A percentile compares a stretch with the other conserved stretches of the same genome.
phyloP scores from a whole-genome alignment of 2,329 filamentous ascomycete species.

The Sclerotinia sclerotiorum region DNA sequence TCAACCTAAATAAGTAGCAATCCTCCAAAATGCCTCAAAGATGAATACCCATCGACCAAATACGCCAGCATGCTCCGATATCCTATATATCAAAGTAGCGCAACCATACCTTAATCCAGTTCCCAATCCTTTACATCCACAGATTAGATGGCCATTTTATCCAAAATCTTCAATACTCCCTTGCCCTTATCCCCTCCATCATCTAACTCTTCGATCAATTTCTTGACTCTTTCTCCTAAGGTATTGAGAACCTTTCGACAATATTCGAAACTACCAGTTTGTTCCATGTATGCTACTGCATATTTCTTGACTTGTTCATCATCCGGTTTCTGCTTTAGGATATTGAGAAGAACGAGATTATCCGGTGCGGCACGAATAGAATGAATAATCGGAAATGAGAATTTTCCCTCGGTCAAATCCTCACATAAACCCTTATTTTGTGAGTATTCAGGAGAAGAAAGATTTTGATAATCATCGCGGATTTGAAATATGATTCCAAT shows the following conservation, averaged over 20 bases:
- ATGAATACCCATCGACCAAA: neutral
- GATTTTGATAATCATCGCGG: constrained; percentile 90
- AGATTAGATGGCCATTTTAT: constrained; percentile 55
- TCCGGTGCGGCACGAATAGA: constrained; percentile 75
- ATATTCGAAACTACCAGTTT: constrained; percentile 86
- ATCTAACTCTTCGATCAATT: constrained; percentile 64
- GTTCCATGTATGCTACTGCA: constrained; percentile 87
- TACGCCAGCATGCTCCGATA: neutral
- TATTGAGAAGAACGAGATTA: constrained; percentile 83
- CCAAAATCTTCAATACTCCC: constrained; percentile 65
- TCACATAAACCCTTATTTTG: constrained; percentile 92
- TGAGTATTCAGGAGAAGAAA: constrained; percentile 71
- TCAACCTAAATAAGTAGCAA: neutral
- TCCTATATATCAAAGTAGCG: neutral
- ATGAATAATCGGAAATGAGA: constrained; percentile 94
- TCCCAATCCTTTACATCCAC: neutral
- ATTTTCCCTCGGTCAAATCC: constrained; percentile 95
- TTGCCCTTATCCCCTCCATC: constrained; percentile 52
- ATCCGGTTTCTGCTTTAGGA: constrained; percentile 83
- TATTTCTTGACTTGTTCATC: constrained; percentile 89
- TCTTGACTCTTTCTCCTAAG: constrained; percentile 62
- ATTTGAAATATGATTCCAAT: constrained; percentile 89
- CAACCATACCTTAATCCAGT: neutral
- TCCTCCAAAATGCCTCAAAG: neutral
- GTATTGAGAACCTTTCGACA: constrained; percentile 66